Evolutionary conservation across 1,284 basidiomycete species (phyloP).

Genomic region (Xerocomus nothofagi): DNA sequence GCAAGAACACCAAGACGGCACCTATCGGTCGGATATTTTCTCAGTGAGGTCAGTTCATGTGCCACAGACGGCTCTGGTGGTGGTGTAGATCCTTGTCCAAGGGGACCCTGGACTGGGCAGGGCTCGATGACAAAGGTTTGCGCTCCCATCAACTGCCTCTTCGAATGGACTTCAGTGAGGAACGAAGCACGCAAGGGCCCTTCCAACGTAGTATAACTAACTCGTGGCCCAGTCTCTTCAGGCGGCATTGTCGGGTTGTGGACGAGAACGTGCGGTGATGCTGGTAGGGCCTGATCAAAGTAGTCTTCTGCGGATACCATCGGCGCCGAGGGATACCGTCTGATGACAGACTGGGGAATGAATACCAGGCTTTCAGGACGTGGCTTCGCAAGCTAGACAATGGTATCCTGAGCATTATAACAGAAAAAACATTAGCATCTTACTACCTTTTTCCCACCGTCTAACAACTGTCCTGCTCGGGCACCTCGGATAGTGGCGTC

Average conservation of each 20-base stretch:
- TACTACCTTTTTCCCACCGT: slow-evolving; percentile 9
- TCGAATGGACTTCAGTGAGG: background rate
- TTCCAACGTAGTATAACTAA: slow-evolving; percentile 1
- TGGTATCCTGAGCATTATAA: background rate
- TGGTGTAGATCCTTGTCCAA: background rate
- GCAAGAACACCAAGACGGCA: slow-evolving; percentile 21
- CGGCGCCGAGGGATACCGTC: slow-evolving; percentile 21
- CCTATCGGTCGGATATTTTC: background rate
- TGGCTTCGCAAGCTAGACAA: slow-evolving; percentile 8
- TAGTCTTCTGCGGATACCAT: background rate
- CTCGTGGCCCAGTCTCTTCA: slow-evolving; percentile 5
- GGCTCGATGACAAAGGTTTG: background rate
- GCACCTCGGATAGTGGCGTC: background rate
- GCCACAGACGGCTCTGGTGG: background rate
- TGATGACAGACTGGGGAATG: slow-evolving; percentile 29
- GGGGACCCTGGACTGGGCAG: background rate
- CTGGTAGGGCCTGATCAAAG: slow-evolving; percentile 4
- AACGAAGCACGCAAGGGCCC: slow-evolving; percentile 4
- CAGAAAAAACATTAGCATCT: slow-evolving; percentile 1
- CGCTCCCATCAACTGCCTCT: background rate
- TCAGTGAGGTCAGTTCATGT: background rate
- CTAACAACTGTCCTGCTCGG: background rate
- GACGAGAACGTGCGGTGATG: background rate
- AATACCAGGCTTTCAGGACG: slow-evolving; percentile 29
- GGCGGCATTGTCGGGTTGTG: slow-evolving; percentile 5